Conservation (phyloP, 2,329 filamentous ascomycete species). For the Colletotrichum sp. region DNA sequence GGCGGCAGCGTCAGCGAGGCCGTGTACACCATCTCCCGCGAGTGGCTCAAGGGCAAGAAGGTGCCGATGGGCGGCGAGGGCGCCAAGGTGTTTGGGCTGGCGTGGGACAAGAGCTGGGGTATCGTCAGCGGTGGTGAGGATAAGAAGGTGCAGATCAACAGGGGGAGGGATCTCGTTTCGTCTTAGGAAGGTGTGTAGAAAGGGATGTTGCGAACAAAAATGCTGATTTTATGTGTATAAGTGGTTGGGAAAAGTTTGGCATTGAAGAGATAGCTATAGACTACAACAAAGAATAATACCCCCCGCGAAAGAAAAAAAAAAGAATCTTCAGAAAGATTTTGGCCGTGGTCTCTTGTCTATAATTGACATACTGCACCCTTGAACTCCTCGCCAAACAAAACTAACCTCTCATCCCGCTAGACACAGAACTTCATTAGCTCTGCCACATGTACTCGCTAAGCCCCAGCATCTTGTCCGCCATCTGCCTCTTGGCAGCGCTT, state of each 20-base stretch:
- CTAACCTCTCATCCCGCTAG: neutral
- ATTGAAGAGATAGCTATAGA: constrained; percentile 14
- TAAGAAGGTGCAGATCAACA: constrained; percentile 92
- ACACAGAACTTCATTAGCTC: constrained; percentile 32
- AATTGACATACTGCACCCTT: neutral
- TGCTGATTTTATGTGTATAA: neutral
- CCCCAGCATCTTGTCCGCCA: constrained; percentile 73
- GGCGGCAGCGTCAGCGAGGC: constrained; percentile 71
- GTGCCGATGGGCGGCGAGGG: constrained; percentile 77
- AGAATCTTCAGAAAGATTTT: neutral
- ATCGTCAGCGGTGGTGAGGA: constrained; percentile 94
- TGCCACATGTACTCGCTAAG: constrained; percentile 79
- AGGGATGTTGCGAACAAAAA: neutral
- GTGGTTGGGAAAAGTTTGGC: constrained; percentile 20
- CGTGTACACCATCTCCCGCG: constrained; percentile 77
- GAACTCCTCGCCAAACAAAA: constrained; percentile 11
- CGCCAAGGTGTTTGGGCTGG: constrained; percentile 87
- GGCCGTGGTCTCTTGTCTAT: neutral
- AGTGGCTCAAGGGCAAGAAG: constrained; percentile 70
- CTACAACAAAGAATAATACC: constrained; percentile 20
- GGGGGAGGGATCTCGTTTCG: constrained; percentile 58
- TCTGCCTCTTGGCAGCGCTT: constrained; percentile 68
- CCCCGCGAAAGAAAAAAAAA: neutral
- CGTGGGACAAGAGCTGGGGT: constrained; percentile 85
- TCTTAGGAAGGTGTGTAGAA: constrained; percentile 25